Conservation (phyloP, 495 filamentous ascomycete genomes). For the Penicillium canescens region DNA sequence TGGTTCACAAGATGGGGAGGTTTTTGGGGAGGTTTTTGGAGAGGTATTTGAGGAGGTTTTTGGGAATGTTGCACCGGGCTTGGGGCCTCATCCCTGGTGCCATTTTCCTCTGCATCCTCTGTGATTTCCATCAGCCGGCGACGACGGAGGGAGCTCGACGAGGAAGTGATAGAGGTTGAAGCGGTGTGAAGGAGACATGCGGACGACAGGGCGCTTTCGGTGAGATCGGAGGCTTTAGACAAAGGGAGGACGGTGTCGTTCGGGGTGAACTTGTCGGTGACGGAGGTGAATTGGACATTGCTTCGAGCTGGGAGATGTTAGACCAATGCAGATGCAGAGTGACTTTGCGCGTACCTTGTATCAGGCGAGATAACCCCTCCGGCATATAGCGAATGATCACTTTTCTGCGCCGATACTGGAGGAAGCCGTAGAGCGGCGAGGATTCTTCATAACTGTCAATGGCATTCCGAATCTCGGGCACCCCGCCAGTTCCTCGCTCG, state of each 20-base stretch:
- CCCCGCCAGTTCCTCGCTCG: constrained; percentile 76
- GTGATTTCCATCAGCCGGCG: constrained; percentile 84
- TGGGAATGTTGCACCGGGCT: constrained; percentile 7
- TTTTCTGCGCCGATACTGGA: constrained; percentile 86
- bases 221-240: constrained; percentile 71
- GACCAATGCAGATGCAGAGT: background rate
- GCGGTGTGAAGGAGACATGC: constrained; percentile 90
- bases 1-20: constrained; percentile 5
- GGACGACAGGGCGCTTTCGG: constrained; percentile 81
- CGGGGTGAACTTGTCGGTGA: constrained; percentile 83
- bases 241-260: constrained; percentile 82
- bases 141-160: constrained; percentile 74
- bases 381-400: constrained; percentile 91
- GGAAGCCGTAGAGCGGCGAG: constrained; percentile 88
- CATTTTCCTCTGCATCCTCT: constrained; percentile 73
- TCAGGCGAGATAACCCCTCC: constrained; percentile 81
- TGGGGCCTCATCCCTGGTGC: constrained; percentile 52
- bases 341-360: constrained; percentile 69
- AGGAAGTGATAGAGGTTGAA: constrained; percentile 83
- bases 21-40: too few relatives aligned
- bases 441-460: constrained; percentile 77
- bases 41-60: constrained; percentile 23
- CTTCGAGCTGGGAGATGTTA: constrained; percentile 66
- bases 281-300: constrained; percentile 87
- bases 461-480: constrained; percentile 76